Conservation (phyloP, 495 filamentous ascomycete species). For the Penicillium herquei region DNA sequence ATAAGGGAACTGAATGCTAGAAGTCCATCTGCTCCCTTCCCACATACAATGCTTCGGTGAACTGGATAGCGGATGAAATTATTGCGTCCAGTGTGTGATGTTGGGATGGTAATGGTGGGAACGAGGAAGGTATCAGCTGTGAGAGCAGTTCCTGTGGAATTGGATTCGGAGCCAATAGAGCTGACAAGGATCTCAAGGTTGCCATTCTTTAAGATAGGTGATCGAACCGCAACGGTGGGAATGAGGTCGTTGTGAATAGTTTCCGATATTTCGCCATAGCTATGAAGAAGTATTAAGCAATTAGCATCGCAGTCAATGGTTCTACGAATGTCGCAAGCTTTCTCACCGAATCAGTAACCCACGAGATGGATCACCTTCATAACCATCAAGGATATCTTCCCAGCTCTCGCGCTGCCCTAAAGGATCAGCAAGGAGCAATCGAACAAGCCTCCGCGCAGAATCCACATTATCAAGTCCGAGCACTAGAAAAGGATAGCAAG, state of each 20-base stretch:
- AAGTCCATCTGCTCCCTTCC: conserved; percentile 59
- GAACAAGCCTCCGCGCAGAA: conserved; percentile 60
- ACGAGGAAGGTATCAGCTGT: conserved; percentile 58
- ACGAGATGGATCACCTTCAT: conserved; percentile 41
- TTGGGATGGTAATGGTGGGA: conserved; percentile 67
- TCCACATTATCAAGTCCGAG: conserved; percentile 49
- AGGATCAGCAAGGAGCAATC: conserved; percentile 75
- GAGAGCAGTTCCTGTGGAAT: conserved; percentile 48
- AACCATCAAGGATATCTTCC: conserved; percentile 64
- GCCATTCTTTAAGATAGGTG: conserved; percentile 62
- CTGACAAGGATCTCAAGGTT: conserved; percentile 80
- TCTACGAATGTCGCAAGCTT: not conserved
- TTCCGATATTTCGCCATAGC: conserved; percentile 53
- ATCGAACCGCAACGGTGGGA: conserved; percentile 62
- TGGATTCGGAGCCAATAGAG: conserved; percentile 43
- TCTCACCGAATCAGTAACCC: conserved; percentile 58
- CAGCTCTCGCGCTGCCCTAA: conserved; percentile 61
- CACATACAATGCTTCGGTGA: conserved; percentile 76
- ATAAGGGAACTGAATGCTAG: conserved; percentile 50
- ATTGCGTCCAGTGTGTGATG: conserved; percentile 56
- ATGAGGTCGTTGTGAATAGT: conserved; percentile 46
- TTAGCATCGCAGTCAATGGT: too few species aligned
- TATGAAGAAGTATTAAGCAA: conserved; percentile 10
- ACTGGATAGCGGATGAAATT: conserved; percentile 76
- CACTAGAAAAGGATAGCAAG: conserved; percentile 32